Evolutionary conservation across 345 rosid genomes (phyloP), one percentile per base, ranked within the genome.

Genomic region (Aquilaria sinensis): DNA sequence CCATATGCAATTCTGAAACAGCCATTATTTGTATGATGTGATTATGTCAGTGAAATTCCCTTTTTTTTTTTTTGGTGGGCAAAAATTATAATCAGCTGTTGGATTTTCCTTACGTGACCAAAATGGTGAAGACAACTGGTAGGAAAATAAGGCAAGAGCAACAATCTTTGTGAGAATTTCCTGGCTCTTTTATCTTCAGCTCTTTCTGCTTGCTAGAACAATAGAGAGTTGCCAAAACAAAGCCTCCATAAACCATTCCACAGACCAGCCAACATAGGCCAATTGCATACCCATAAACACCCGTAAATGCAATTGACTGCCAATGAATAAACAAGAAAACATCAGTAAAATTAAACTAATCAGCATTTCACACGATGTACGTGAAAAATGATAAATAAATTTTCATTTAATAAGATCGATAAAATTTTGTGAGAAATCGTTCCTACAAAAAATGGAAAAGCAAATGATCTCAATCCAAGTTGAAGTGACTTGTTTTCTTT

Each of bases 221-320:
- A 58, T 65, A 72, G 31, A 49, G 41, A 16, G 34, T 58, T 16
- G 64, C 51, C 10, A 70, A 16, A 46, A 80, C 63, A 67, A 62
- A 74, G 29, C 14, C 43, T 58, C 84, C 86, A 57, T 74, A 77
- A 10, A 70, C 6, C 1, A 76, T 48, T 51, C 88, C 95, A 67
- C 63, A 47, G 31, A 87, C 30, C 51, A 87, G 80, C 88, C 90
- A 84, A 23, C 79, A 33, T 2, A 76, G 14, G 1, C 77, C 95
- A 62, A 79, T 64, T 48, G 71, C 68, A 59, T 84, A 84, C 0
- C 95, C 90, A 71, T 70, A 75, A 3, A 81, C 60, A 30, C 95
- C 95, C 47, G 90, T 84, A 56, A 76, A 87, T 62, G 69, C 56
- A 57, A 74, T 66, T 43, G 95, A 84, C 95, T 87, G 90, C 79